Conservation (phyloP, 805 yeast species). For the Priceomyces fermenticarens region DNA sequence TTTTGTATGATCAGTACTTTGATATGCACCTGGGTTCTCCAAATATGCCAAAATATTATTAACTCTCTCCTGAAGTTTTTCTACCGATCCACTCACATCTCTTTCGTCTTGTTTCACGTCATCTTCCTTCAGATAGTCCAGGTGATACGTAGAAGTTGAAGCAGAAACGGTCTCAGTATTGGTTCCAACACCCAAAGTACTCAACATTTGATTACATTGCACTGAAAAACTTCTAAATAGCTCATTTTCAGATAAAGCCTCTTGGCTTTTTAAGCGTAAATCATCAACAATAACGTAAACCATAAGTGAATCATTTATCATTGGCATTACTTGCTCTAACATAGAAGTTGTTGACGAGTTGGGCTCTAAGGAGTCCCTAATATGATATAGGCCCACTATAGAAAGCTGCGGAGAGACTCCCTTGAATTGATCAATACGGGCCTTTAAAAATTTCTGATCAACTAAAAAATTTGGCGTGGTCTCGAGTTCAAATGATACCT, state of each 20-base stretch:
- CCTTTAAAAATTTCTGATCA: constrained; percentile 22
- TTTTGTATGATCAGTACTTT: constrained; percentile 5
- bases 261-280: background rate
- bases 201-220: constrained; percentile 3
- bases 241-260: background rate
- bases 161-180: constrained; percentile 33
- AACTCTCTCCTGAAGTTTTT: constrained; percentile 23
- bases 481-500: constrained; percentile 30
- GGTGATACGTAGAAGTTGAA: constrained; percentile 26
- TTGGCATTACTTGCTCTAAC: constrained; percentile 10
- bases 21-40: constrained; percentile 6
- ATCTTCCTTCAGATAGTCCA: constrained; percentile 7
- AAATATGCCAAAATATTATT: constrained; percentile 18
- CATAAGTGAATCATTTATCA: background rate
- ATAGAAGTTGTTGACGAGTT: constrained; percentile 5
- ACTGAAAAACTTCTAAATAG: constrained; percentile 4
- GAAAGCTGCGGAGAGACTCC: constrained; percentile 24
- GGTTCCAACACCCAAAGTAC: constrained; percentile 19
- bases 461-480: constrained; percentile 10
- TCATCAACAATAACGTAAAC: constrained; percentile 5
- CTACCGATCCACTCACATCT: constrained; percentile 10
- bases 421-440: constrained; percentile 24
- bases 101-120: background rate
- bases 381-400: constrained; percentile 30
- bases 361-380: background rate